Conservation (phyloP, 805 yeast species). For the Wickerhamomyces queroliae region DNA sequence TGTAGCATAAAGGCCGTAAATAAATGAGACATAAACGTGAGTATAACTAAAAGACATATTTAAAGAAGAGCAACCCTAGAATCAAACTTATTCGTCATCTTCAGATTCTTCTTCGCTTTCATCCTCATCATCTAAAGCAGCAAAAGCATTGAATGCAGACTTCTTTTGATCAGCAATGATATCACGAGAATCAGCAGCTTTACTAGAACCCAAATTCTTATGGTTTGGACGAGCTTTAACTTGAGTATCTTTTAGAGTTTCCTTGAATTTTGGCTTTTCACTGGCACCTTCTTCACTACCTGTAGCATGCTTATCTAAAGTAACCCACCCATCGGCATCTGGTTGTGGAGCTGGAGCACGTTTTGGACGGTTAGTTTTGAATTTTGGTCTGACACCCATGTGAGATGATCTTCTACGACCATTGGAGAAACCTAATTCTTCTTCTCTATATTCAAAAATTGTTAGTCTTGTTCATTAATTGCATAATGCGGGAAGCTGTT, state of each 20-base stretch:
- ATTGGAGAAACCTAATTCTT: constrained; percentile 20
- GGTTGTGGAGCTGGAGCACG: constrained; percentile 43
- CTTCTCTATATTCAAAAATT: constrained; percentile 17
- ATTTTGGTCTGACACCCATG: constrained; percentile 40
- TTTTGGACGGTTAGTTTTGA: constrained; percentile 49
- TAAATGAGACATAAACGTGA: no score
- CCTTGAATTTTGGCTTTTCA: constrained; percentile 40
- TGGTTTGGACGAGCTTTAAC: constrained; percentile 64
- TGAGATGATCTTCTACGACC: constrained; percentile 60
- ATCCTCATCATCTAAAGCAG: constrained; percentile 44
- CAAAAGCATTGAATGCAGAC: constrained; percentile 72
- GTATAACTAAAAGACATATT: no score
- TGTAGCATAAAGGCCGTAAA: no score
- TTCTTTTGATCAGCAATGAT: constrained; percentile 62
- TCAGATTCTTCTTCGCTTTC: constrained; percentile 19
- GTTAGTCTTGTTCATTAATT: background rate
- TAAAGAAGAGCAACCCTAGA: background rate
- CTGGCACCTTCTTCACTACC: constrained; percentile 44
- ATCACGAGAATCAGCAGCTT: constrained; percentile 70
- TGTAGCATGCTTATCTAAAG: constrained; percentile 41
- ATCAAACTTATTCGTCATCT: constrained; percentile 1
- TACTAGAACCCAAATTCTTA: constrained; percentile 68
- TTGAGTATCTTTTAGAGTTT: constrained; percentile 39
- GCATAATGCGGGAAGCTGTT: constrained; percentile 1
- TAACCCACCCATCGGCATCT: constrained; percentile 84